Evolutionary conservation across 2,329 filamentous ascomycete genomes (phyloP), one percentile per base, ranked within the genome.

Genomic region (Aspergillus tamarii): DNA sequence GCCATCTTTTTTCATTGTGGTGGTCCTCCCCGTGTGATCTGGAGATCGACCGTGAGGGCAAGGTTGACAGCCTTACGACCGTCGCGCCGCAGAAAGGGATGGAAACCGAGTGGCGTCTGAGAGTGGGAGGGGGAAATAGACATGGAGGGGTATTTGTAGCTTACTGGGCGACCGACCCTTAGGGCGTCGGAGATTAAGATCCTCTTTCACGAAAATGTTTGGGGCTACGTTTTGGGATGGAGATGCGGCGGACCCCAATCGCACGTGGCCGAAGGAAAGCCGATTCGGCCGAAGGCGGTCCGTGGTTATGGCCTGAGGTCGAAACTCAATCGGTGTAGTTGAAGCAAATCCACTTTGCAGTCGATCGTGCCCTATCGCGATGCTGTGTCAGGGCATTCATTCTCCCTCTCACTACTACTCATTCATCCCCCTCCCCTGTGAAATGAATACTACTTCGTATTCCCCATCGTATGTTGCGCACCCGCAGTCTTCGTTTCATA

Each of bases 221-320:
- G 30, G 52, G 52, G n/a, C 52, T 23, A 36, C 14, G 30, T 34
- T 55, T 55, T 55, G 52, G 45, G 57, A 50, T 52, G 21, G 28
- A 32, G 21, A 32, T 59, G n/a, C 28, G 43, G 28, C 46, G 41
- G 48, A 52, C 48, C 16, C 46, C 23, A 23, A 28, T 36, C 12
- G 28, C 41, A 43, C 28, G 50, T 45, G 62, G 61, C 69, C 69
- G 69, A 71, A 67, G 67, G 66, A 66, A 67, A 48, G 30, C 69
- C 69, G 69, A 50, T 65, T 62, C 59, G 57, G 62, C 58, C 62
- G 64, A 65, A 62, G 32, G 12, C 50, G 45, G 53, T 26, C 48
- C 28, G 39, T 53, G 45, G 46, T 21, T 53, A 61, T 45, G 19
- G 41, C 26, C 45, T 55, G 43, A 55, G 52, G 52, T 39, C 52